phyloP scores from a whole-genome alignment of 2,329 filamentous ascomycete species.

The Mycosphaerella sp. region DNA sequence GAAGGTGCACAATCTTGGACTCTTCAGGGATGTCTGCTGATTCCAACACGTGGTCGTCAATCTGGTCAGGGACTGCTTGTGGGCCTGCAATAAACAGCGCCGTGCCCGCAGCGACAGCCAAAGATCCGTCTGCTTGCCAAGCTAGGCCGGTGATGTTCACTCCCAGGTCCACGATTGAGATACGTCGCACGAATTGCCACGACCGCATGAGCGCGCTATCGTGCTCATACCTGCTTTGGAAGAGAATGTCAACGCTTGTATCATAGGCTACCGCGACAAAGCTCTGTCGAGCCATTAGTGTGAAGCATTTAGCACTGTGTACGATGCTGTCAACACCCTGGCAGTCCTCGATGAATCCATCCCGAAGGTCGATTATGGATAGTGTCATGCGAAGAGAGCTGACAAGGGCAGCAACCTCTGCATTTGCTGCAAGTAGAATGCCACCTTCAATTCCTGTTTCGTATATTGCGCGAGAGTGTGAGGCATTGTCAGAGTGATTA shows the following conservation, averaged over 20 bases:
- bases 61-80: constrained; percentile 58
- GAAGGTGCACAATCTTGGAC: constrained; percentile 5
- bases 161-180: constrained; percentile 26
- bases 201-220: constrained; percentile 8
- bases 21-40: constrained; percentile 7
- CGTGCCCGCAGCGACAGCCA: constrained; percentile 85
- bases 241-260: constrained; percentile 24
- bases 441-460: constrained; percentile 19
- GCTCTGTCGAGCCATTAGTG: constrained; percentile 15
- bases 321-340: constrained; percentile 13
- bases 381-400: constrained; percentile 20
- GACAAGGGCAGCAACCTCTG: constrained; percentile 24
- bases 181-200: constrained; percentile 24
- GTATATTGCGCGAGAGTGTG: not conserved
- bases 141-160: constrained; percentile 21
- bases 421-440: constrained; percentile 21
- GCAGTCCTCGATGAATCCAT: constrained; percentile 31
- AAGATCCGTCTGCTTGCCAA: constrained; percentile 78
- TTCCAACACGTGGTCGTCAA: constrained; percentile 40
- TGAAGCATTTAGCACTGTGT: constrained; percentile 17
- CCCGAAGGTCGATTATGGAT: constrained; percentile 26
- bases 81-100: constrained; percentile 83
- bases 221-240: constrained; percentile 26
- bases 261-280: constrained; percentile 28
- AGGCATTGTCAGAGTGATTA: not conserved